A percentile compares a stretch with the other conserved stretches of the same genome.
Evolutionary conservation across 345 rosid genomes (phyloP).

Genomic region (Limnanthes douglasii): DNA sequence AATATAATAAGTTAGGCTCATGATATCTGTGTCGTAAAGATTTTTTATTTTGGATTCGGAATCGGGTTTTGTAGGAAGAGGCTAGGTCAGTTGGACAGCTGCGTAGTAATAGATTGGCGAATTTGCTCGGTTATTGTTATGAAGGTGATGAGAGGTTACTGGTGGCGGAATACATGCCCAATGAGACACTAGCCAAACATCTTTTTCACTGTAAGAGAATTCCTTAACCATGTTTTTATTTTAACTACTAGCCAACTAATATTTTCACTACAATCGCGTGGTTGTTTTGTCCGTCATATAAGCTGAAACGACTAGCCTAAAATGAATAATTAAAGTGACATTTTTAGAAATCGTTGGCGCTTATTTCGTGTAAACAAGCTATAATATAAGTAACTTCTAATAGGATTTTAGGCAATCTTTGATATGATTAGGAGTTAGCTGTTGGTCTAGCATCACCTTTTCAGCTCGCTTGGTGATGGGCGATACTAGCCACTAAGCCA

Average conservation of each 20-base stretch:
- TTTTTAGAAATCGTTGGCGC: no score
- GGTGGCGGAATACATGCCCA: slow-evolving; percentile 78
- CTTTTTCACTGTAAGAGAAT: slow-evolving; percentile 61
- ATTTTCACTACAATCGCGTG: not conserved
- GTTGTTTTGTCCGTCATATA: not conserved
- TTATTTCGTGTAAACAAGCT: no score
- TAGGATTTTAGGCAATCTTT: no score
- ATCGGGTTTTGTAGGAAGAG: slow-evolving; percentile 45
- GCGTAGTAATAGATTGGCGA: slow-evolving; percentile 60
- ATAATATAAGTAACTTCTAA: no score
- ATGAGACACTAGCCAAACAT: slow-evolving; percentile 90
- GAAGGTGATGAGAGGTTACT: slow-evolving; percentile 83
- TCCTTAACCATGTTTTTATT: not conserved
- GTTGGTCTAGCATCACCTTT: not conserved
- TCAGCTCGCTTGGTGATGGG: not conserved
- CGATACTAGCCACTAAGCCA: no score
- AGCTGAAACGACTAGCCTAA: not conserved
- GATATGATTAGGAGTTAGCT: not conserved
- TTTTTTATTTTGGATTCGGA: not conserved
- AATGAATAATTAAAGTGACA: no score
- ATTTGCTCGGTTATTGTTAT: slow-evolving; percentile 83
- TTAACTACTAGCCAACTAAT: slow-evolving; percentile 1
- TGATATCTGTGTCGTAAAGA: no score
- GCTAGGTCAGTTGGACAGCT: slow-evolving; percentile 84
- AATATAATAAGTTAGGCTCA: not conserved